Evolutionary conservation across 2,329 filamentous ascomycete genomes (phyloP), one percentile per base, ranked within the genome.

Genomic region (Diaporthe capsici): DNA sequence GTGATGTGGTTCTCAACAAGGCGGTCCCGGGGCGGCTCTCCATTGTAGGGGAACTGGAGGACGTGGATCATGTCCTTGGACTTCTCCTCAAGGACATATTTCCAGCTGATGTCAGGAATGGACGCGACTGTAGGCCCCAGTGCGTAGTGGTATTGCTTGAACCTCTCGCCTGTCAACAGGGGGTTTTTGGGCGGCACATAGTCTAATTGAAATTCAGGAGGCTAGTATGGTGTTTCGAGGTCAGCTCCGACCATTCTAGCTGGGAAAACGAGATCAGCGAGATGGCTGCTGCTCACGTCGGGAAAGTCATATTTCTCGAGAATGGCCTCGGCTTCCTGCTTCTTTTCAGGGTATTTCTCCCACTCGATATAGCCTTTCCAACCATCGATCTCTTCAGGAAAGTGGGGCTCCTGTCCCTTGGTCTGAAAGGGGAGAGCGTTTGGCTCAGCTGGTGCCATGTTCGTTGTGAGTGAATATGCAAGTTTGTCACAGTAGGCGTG

Each of bases 291-390:
- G 37, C 77, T 77, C 10, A 81, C 78, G 39, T 78, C 76, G 51
- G 87, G 86, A 81, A 92, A 88, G 75, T 88, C 83, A 67, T 91
- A 88, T 70, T 84, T 84, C 34, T 84, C 83, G 20, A 93, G 80
- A 65, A 93, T 88, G 73, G 90, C 86, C 63, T 88, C 87, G 0
- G 90, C 92, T 61, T 88, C 84, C 37, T 86, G 87, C 79, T 92
- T 93, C 82, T 93, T 94, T 65, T 93, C 91, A 0, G 92, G 92
- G 72, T 93, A 92, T 17, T 90, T 87, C 80, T 94, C 92, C 92
- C 92, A 94, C 79, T 94, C 92, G 8, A 94, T 86, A 76, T 93
- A 94, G 10, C 90, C 85, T 31, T 76, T 82, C 82, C 83, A 85
- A 0, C 83, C 83, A 22, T 83, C 80, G 8, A 81, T 77, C 72